Evolutionary conservation across 768 basidiomycete species (phyloP).

Genomic region (Dioszegia hungarica): DNA sequence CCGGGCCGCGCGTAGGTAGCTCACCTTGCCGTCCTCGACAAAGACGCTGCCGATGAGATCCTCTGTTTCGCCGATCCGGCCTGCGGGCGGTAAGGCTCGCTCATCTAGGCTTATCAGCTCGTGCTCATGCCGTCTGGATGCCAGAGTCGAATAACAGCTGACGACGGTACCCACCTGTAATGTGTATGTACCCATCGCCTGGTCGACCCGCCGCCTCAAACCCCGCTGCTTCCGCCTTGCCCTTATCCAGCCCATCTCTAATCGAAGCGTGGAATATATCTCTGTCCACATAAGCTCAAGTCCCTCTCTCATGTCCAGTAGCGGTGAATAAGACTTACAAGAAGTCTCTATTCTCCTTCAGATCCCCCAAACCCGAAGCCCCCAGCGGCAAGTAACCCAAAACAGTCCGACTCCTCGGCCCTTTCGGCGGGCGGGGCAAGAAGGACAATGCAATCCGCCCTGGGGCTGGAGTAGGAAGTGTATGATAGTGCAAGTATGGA

Average conservation of each 20-base stretch:
- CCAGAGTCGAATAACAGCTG: not conserved
- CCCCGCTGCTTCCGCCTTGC: conserved; percentile 23
- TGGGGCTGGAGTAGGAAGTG: conserved; percentile 13
- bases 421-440: conserved; percentile 28
- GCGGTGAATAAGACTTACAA: conserved; percentile 21
- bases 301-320: not conserved
- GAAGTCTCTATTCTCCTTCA: conserved; percentile 39
- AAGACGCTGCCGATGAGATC: conserved; percentile 48
- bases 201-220: conserved; percentile 43
- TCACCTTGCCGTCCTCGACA: conserved; percentile 43
- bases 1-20: not conserved
- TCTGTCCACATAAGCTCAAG: conserved; percentile 9
- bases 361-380: conserved; percentile 34
- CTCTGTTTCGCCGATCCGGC: conserved; percentile 47
- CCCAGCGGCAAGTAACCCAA: conserved; percentile 39
- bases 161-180: conserved; percentile 33
- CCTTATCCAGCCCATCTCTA: conserved; percentile 22
- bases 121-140: not conserved
- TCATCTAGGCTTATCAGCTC: conserved; percentile 27
- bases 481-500: conserved; percentile 44
- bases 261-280: conserved; percentile 32
- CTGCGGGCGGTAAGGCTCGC: conserved; percentile 42
- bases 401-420: conserved; percentile 25
- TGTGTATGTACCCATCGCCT: conserved; percentile 47
- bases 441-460: conserved; percentile 37